Base-by-base conservation (phyloP, 192 early-diverging fungal genomes). In the Backusella parvicylindrica region DNA sequence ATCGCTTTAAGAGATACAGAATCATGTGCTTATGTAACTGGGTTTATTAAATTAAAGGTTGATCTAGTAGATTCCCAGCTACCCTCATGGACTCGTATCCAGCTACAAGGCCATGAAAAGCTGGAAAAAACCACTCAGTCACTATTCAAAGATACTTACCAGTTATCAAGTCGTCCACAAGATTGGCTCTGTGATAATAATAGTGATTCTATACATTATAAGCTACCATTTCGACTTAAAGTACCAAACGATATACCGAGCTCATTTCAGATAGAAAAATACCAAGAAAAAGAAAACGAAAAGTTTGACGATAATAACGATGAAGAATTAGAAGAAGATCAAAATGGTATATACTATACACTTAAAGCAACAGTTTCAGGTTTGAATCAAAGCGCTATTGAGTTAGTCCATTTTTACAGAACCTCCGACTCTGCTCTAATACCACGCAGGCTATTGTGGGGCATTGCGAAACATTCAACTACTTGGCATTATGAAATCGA, bases 401-500 rank as follows among this genome's bases (percentile, higher is more conserved):
- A 60, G 28, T 11, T 60, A 60, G 23, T 60, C 11, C 53, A 60
- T 60, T 60, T 60, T 60, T 60, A 60, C 26, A 60, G 53, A 60
- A 60, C 53, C 26, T 60, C 53, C 53, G 53, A 60, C 53, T 60
- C 53, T 11, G 53, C 23, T 28, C 23, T 26, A 26, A 28, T 47
- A 70, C 68, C 68, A 26, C 38, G 37, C 16, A 70, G 38, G 40
- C 37, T 70, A 18, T 70, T 47, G 26, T 70, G 68, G 68, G 68
- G 68, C 15, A 70, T 70, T 30, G 28, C 68, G 23, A 70, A 43
- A 41, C 66, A 68, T 37, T 16, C 66, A 68, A 41, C 26, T 18
- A 70, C 26, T 7, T 70, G 68, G 68, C 68, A 70, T 12, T 70
- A 70, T 9, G 68, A 70, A 18, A 28, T 70, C 13, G 68, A 70